phyloP scores from a whole-genome alignment of 208 protist species.

The Leptomonas seymouri region DNA sequence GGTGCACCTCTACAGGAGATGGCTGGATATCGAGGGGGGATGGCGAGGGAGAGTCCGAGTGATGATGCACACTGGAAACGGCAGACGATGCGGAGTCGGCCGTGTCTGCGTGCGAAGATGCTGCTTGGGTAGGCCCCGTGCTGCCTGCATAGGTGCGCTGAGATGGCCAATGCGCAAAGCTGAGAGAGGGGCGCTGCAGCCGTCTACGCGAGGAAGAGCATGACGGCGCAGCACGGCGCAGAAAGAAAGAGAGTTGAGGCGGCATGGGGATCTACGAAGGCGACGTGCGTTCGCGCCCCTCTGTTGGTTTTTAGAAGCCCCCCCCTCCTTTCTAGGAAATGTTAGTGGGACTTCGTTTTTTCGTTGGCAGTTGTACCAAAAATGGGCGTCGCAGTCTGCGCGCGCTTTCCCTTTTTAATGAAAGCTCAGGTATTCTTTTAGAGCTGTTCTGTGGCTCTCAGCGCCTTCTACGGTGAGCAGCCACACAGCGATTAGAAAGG shows the following conservation, averaged over 20 bases:
- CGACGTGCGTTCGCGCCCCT: too few species aligned
- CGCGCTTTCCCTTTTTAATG: too few species aligned
- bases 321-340: too few species aligned
- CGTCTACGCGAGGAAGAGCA: not conserved
- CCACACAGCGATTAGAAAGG: too few species aligned
- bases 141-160: not conserved
- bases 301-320: too few species aligned
- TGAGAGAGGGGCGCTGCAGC: not conserved
- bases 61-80: too few species aligned
- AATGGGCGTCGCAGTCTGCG: too few species aligned
- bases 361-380: too few species aligned
- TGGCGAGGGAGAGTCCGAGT: not conserved
- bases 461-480: too few species aligned
- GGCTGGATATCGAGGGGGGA: conserved; percentile 26
- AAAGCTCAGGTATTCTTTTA: too few species aligned
- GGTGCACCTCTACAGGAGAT: conserved; percentile 70
- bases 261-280: not conserved
- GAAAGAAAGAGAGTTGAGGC: not conserved
- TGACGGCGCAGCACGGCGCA: not conserved
- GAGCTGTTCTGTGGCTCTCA: too few species aligned
- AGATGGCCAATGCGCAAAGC: not conserved
- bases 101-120: not conserved
- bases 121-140: not conserved
- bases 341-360: too few species aligned
- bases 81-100: not conserved